Base-by-base conservation (phyloP, 345 rosid species). In the Syzygium aromaticum region DNA sequence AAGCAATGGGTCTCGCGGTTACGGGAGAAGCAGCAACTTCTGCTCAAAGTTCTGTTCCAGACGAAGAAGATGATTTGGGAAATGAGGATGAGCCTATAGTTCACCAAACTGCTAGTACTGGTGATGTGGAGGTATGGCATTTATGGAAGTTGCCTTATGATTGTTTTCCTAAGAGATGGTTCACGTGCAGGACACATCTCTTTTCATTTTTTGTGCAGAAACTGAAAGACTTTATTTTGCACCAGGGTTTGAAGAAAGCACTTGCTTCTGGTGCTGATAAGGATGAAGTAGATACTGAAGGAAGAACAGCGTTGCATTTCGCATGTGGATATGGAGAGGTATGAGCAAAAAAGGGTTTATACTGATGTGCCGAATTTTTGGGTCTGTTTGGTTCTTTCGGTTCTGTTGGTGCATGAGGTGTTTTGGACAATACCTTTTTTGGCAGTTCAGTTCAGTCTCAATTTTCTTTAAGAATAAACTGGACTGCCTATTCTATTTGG, bases 311-410 rank as follows among this genome's bases (percentile, higher is more conserved):
- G 73, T 91, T 98, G 89, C 99, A 98, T 93, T 98, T 98, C 93
- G 95, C 99, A 51, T 98, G 99, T 88, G 99, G 99, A 89, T 98
- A 96, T 84, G 99, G 99, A 52, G 99, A 98, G 99, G 99, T 98
- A 93, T 86, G 49, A 33, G 89, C 53, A 38, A 49, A 86, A 73
- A 33, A 73, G 46, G 80, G 80, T 73, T 73, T 73, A 38, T 73
- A 67, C 80, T 19, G 21, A 9, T 33, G 22, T 46, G 22, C 25
- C 7, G 14, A 28, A 51, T 30, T 86, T 51, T 51, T 51, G 56
- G 38, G 33, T 61, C 54, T 43, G 77, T 9, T 40, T 63, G 77
- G 21, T 30, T 57, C 22, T 57, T 57, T 19, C n/a, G 27, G 22
- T 85, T 51, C 86, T 53, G 78, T 59, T 43, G 33, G 43, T 54